phyloP scores from a whole-genome alignment of 257 asterid species.

The Knoxia roxburghii region DNA sequence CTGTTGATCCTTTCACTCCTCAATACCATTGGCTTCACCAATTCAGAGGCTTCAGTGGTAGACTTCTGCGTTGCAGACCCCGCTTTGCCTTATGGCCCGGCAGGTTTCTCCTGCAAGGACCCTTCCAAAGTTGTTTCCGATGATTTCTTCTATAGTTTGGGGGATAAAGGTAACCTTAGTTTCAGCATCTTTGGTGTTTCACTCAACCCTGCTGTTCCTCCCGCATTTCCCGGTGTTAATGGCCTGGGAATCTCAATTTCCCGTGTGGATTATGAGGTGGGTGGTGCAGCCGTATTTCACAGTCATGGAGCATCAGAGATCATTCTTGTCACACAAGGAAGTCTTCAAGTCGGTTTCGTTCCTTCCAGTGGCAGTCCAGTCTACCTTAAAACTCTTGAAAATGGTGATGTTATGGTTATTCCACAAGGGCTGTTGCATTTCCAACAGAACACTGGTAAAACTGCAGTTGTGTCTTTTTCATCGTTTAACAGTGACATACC shows the following conservation, averaged over 20 bases:
- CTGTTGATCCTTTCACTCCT: slow-evolving; percentile 19
- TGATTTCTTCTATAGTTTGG: slow-evolving; percentile 52
- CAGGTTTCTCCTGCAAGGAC: slow-evolving; percentile 81
- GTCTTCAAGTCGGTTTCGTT: slow-evolving; percentile 24
- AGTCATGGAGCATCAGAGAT: slow-evolving; percentile 53
- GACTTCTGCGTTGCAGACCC: slow-evolving; percentile 86
- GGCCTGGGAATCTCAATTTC: slow-evolving; percentile 66
- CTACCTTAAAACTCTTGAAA: slow-evolving; percentile 39
- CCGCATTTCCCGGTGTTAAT: slow-evolving; percentile 61
- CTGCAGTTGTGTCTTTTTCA: slow-evolving; percentile 36
- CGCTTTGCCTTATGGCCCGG: slow-evolving; percentile 36
- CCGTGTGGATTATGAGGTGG: slow-evolving; percentile 52
- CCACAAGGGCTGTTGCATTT: slow-evolving; percentile 74
- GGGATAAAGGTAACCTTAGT: slow-evolving; percentile 57
- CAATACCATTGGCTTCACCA: background rate
- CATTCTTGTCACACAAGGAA: too few relatives aligned
- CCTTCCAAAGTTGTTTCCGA: slow-evolving; percentile 32
- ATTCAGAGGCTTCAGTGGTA: slow-evolving; percentile 38
- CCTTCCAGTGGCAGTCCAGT: slow-evolving; percentile 48
- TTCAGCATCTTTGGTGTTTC: slow-evolving; percentile 61
- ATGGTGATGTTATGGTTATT: slow-evolving; percentile 63
- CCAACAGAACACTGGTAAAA: slow-evolving; percentile 54
- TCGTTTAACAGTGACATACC: slow-evolving; percentile 55
- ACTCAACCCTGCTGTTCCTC: slow-evolving; percentile 59
- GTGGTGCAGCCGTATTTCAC: slow-evolving; percentile 78